Evolutionary conservation across 441 rosid species (phyloP).

Genomic region (Adansonia madagascariensis): DNA sequence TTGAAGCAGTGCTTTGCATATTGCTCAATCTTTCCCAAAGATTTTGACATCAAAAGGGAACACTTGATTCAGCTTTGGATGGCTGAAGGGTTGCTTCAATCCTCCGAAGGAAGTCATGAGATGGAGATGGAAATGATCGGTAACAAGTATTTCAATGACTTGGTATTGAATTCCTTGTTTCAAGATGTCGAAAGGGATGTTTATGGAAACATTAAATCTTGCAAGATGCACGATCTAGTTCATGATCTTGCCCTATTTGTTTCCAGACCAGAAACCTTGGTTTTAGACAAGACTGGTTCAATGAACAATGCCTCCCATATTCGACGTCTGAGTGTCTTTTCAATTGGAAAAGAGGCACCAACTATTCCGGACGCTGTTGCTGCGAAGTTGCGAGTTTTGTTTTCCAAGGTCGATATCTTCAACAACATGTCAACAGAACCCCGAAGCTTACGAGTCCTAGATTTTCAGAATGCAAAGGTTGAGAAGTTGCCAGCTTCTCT

Average conservation of each 20-base stretch:
- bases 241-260: conserved; percentile 31
- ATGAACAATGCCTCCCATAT: background rate
- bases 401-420: background rate
- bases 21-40: conserved; percentile 32
- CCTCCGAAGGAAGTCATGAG: background rate
- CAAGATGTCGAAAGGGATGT: conserved; percentile 33
- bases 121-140: conserved; percentile 28
- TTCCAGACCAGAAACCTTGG: conserved; percentile 15
- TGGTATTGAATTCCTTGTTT: conserved; percentile 33
- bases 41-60: conserved; percentile 20
- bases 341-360: background rate
- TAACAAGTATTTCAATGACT: conserved; percentile 24
- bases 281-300: background rate
- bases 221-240: conserved; percentile 40
- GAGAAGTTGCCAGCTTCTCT: conserved; percentile 14
- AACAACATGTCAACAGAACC: background rate
- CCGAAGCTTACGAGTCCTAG: conserved; percentile 26
- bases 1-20: conserved; percentile 17
- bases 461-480: background rate
- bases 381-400: conserved; percentile 17
- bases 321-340: conserved; percentile 12
- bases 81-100: conserved; percentile 34
- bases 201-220: background rate
- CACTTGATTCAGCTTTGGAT: conserved; percentile 32
- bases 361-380: background rate